Evolutionary conservation across 768 basidiomycete genomes (phyloP), one percentile per base, ranked within the genome.

Genomic region (Asterophora lycoperdoides): DNA sequence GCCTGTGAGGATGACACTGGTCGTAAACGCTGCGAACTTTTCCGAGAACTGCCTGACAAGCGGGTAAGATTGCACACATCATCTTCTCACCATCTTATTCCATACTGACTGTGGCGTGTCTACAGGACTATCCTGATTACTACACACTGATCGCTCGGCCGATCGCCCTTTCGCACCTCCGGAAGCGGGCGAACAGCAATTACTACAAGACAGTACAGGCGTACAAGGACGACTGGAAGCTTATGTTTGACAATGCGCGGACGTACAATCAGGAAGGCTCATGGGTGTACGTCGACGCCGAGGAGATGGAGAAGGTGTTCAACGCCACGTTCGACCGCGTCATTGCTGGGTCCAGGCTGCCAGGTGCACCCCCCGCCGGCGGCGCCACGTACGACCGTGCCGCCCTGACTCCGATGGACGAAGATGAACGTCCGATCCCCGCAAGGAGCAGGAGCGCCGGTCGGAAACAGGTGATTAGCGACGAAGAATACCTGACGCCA

Each of bases 261-360:
- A 88, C 82, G 37, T 98, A 92, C 74, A 97, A 97, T 64, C 85
- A 88, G 65, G 92, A 95, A 67, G 92, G 88, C 1, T 94, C 92
- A 0, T 92, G 90, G 88, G 93, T 96, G 32, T 95, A 93, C 67
- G 76, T 88, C 52, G 92, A 95, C 53, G 93, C 95, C 7, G 88
- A 91, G 41, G 89, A 92, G 71, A 91, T 94, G 88, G 88, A 95
- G 69, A 89, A 87, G 62, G 83, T 84, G 41, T 93, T 94, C 64
- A 78, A 87, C 51, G 73, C 80, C 20, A 72, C 84, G 8, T 91
- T 84, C 60, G 76, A 82, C 36, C 78, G 78, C 30, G 67, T 73
- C 43, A 83, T 86, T 38, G 72, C 68, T 11, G 86, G 85, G 17
- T 83, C 80, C 35, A 86, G 84, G 37, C 71, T 90, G 18, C 89